Base-by-base conservation (phyloP, 2,329 filamentous ascomycete genomes). In the Botrytis paeoniae region DNA sequence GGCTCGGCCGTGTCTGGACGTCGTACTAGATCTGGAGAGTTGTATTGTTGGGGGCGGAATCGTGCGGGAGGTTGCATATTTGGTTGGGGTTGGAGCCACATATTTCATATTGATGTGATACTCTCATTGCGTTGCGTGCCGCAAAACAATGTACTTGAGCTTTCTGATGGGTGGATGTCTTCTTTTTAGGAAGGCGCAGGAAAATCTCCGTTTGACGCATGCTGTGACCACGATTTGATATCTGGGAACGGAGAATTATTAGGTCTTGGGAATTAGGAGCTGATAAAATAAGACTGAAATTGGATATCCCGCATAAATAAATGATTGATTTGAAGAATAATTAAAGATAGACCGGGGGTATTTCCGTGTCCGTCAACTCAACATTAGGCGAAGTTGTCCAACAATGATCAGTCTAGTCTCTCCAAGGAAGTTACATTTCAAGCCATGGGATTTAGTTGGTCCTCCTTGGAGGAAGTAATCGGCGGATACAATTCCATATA, bases 91-190 rank as follows among this genome's bases (percentile, higher is more conserved):
- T 32, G n/a, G 48, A 70, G 41, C 63, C 62, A 68, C 64, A 60
- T 72, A 69, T 72, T 41, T 72, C 70, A 68, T 68, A 29, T 71
- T 61, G 63, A 29, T 68, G 37, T 60, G 37, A 57, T 32, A 71
- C 61, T 41, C 35, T 37, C 22, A 64, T 39, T 43, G 45, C 60
- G 37, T 41, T 54, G n/a, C 16, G 45, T 71, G 29, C 57, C 48
- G 43, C 70, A 65, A 8, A 54, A 59, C 43, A n/a, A 41, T 70
- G 37, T 37, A 45, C 61, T 59, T 66, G 43, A 57, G 43, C 35
- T 20, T 57, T 43, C 41, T 63, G 61, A 25, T 66, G 32, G 48
- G 64, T 57, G 48, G n/a, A 22, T 57, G 18, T 41, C 39, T 29
- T 68, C 64, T 37, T 18, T 25, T 41, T 41, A 54, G 48, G 48